A percentile compares a stretch with the other conserved stretches of the same genome.
Evolutionary conservation across 306 rosid genomes (phyloP).

Genomic region (Inga oerstediana): DNA sequence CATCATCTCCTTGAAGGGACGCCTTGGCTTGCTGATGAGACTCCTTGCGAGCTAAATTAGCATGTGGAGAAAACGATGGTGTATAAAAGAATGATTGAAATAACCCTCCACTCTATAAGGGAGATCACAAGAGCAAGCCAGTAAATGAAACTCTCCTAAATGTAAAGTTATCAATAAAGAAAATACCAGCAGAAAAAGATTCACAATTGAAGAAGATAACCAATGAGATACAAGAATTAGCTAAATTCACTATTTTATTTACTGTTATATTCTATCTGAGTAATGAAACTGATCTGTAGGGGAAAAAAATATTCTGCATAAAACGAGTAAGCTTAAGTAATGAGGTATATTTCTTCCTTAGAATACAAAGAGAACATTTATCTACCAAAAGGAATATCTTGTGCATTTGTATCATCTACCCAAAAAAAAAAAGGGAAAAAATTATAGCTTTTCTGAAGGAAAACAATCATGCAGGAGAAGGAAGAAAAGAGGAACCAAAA

Average conservation of each 20-base stretch:
- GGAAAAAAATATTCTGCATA: not conserved
- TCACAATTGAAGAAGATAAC: not conserved
- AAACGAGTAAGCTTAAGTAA: constrained; percentile 28
- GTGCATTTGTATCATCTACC: not conserved
- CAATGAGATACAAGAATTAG: not conserved
- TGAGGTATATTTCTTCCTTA: not conserved
- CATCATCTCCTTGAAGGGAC: constrained; percentile 53
- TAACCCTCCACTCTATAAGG: not conserved
- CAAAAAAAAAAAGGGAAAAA: not conserved
- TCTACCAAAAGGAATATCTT: not conserved
- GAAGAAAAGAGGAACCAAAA: not conserved
- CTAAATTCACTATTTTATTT: not conserved
- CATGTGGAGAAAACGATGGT: constrained; percentile 33
- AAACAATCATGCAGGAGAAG: constrained; percentile 39
- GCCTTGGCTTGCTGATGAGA: constrained; percentile 45
- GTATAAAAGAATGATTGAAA: constrained; percentile 21
- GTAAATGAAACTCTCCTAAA: not conserved
- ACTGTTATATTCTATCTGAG: not conserved
- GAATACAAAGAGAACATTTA: constrained; percentile 14
- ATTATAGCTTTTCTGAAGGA: constrained; percentile 9
- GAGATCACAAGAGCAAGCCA: constrained; percentile 1
- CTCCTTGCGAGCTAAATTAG: constrained; percentile 54
- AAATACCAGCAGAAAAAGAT: not conserved
- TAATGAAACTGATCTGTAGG: not conserved
- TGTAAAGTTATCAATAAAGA: not conserved